Percentiles rank a stretch among this genome's conserved stretches.
phyloP scores from a whole-genome alignment of 495 filamentous ascomycete species.

The Penicillium parvum region DNA sequence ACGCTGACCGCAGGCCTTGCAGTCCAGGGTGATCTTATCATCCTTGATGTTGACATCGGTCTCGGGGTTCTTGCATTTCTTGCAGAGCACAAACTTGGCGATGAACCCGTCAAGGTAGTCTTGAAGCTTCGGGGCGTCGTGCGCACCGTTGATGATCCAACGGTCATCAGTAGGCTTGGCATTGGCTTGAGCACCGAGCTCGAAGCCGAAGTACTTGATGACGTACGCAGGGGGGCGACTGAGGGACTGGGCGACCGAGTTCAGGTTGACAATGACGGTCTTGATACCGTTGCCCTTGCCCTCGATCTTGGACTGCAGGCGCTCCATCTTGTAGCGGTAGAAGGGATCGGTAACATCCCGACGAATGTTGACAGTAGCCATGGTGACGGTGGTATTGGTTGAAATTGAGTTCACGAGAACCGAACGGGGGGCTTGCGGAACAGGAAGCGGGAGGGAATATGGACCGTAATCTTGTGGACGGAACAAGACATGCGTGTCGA shows the following conservation, averaged over 20 bases:
- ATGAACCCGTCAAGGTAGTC: constrained; percentile 99
- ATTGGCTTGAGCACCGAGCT: constrained; percentile 97
- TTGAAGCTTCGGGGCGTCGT: constrained; percentile 93
- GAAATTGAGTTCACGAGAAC: constrained; percentile 19
- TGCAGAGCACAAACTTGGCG: constrained; percentile 95
- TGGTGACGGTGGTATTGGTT: constrained; percentile 50
- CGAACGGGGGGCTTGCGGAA: constrained; percentile 20
- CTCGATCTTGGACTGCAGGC: constrained; percentile 96
- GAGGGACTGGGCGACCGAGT: constrained; percentile 88
- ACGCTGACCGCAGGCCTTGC: constrained; percentile 96
- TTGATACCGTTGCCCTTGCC: constrained; percentile 98
- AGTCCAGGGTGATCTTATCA: constrained; percentile 84
- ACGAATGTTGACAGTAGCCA: constrained; percentile 95
- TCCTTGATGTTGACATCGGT: constrained; percentile 94
- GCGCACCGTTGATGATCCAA: constrained; percentile 99
- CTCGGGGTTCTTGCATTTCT: constrained; percentile 99
- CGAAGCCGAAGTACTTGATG: constrained; percentile 99
- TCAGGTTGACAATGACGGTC: constrained; percentile 93
- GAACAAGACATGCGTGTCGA: constrained; percentile 53
- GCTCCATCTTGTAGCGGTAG: constrained; percentile 99
- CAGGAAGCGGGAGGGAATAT: constrained; percentile 38
- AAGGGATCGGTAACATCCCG: constrained; percentile 97
- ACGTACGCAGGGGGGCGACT: constrained; percentile 89
- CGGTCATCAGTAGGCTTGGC: constrained; percentile 94
- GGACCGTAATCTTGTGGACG: constrained; percentile 38